Percentiles rank a stretch among this genome's conserved stretches.
phyloP scores from a whole-genome alignment of 2,329 filamentous ascomycete species.

The Fusarium sp. region DNA sequence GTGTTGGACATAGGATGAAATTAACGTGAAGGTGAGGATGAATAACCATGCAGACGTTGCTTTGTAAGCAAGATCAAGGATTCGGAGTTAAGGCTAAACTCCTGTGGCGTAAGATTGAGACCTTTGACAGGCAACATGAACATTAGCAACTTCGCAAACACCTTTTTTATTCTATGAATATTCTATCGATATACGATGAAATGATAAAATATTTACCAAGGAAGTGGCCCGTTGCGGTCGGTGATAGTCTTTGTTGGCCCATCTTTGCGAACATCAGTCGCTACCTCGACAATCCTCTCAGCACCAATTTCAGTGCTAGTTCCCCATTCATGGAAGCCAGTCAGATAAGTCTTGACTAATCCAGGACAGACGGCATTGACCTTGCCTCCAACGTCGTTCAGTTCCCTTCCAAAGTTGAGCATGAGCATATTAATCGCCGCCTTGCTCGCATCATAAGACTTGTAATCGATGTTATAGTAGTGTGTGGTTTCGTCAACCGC shows the following conservation, averaged over 20 bases:
- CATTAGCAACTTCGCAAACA: no score
- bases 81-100: constrained; percentile 35
- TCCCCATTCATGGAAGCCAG: constrained; percentile 26
- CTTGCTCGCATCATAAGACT: constrained; percentile 59
- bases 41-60: no score
- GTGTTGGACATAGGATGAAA: no score
- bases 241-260: constrained; percentile 52
- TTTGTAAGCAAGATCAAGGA: constrained; percentile 16
- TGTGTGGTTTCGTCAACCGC: constrained; percentile 48
- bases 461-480: constrained; percentile 50
- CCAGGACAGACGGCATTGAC: constrained; percentile 58
- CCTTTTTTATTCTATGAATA: neutral
- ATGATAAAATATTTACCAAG: constrained; percentile 25
- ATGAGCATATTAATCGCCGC: constrained; percentile 60
- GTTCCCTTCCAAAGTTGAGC: constrained; percentile 52
- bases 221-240: constrained; percentile 43
- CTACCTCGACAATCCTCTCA: constrained; percentile 51
- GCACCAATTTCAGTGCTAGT: constrained; percentile 49
- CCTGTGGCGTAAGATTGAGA: neutral
- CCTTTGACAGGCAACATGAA: no score
- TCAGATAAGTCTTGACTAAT: constrained; percentile 52
- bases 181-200: no score
- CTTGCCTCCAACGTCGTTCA: constrained; percentile 51
- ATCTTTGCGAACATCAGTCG: constrained; percentile 46
- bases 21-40: neutral